phyloP scores from a whole-genome alignment of 306 rosid species.

The Purshia tridentata region DNA sequence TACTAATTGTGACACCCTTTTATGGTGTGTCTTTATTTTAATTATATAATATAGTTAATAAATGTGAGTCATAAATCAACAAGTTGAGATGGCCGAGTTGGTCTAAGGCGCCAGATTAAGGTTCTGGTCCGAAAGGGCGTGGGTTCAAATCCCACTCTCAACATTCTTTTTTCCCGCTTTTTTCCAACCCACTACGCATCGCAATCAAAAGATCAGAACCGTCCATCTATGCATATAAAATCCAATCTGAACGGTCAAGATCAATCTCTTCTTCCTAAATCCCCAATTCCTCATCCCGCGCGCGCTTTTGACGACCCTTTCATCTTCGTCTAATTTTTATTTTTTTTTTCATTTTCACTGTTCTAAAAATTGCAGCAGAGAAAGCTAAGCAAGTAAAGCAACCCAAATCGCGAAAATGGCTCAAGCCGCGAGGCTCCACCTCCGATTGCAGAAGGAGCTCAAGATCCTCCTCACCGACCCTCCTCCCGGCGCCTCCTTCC shows the following conservation, averaged over 20 bases:
- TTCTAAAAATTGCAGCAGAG: neutral
- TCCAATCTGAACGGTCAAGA: conserved; percentile 9
- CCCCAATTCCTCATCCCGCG: conserved; percentile 2
- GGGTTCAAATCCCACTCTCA: conserved; percentile 45
- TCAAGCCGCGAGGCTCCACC: conserved; percentile 44
- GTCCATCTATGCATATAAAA: neutral
- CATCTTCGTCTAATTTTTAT: too few relatives aligned
- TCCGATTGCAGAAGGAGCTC: conserved; percentile 47
- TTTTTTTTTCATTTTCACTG: neutral
- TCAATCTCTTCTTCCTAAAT: too few relatives aligned
- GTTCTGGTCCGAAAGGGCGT: conserved; percentile 51
- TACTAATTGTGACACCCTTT: too few relatives aligned
- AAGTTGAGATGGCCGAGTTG: conserved; percentile 42
- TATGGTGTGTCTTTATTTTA: neutral
- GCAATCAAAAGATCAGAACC: neutral
- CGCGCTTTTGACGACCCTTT: neutral
- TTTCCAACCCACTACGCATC: neutral
- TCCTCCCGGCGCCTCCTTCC: conserved; percentile 40
- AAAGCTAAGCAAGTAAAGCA: neutral
- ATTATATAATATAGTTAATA: neutral
- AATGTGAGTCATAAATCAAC: rapidly evolving
- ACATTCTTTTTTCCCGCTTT: neutral
- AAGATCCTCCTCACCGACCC: conserved; percentile 47
- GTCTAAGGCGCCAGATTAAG: conserved; percentile 48
- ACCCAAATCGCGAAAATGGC: conserved; percentile 26